Base-by-base conservation (phyloP, 371 early-diverging fungal species). In the Saksenaea oblongispora region DNA sequence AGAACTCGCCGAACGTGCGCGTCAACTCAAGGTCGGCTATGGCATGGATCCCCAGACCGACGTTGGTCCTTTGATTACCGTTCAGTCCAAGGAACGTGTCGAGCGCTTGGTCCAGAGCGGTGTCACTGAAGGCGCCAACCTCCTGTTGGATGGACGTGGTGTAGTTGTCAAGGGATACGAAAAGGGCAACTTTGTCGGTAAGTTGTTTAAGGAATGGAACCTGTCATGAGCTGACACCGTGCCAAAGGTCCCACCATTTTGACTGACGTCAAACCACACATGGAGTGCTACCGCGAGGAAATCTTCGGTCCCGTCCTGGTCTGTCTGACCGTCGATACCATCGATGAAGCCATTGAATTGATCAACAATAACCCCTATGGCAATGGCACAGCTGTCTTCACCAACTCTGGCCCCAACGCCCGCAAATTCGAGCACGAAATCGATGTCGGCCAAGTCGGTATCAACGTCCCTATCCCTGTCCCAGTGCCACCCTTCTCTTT, bases 401-500 rank as follows among this genome's bases (percentile, higher is more conserved):
- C 98, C 36, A 92, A 91, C 69, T 94, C 93, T 44, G 98, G 98
- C 4, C 86, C 93, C 54, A 82, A 76, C 60, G 97, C 98, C 22
- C 89, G 96, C 66, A 91, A 91, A 80, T 97, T 98, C 78, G 84
- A 89, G 69, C 83, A 88, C 37, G 92, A 95, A 65, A 88, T 96
- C 62, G 95, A 95, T 74, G 95, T 92, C 27, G 98, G 98, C 22
- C 97, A 97, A 81, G 86, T 94, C 13, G 91, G 93, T 58, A 89
- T 94, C 76, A 95, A 95, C 66, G 93, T 94, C 24, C 94, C 95
- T n/a, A 95, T 95, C 57, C 98, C 98, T 13, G 98, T 98, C 11
- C 98, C 98, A 14, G 84, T 98, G 65, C 98, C 98, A 61, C 95
- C 96, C 91, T 98, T 98, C 86, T 91, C 94, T 55, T 92, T 94